Percentiles rank a stretch among this genome's conserved stretches.
Conservation (phyloP, 2,329 filamentous ascomycete genomes). For the Grosmannia clavigera region DNA sequence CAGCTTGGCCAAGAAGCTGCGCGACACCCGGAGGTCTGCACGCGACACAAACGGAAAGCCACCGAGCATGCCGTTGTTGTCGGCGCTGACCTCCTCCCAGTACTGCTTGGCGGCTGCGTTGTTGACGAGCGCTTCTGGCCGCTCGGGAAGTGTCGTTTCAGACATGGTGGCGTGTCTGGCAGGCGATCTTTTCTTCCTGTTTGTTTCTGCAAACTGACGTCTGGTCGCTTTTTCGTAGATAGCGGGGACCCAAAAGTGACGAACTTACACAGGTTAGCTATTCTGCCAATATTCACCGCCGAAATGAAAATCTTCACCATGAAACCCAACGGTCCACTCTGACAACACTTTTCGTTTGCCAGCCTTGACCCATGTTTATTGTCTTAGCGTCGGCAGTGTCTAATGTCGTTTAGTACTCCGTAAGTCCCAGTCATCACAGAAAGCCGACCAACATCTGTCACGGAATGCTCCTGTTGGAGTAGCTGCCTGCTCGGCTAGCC, state of each 20-base stretch:
- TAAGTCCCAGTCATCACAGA: no score
- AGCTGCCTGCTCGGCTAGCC: background rate
- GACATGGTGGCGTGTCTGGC: background rate
- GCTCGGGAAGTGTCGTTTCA: background rate
- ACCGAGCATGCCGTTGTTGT: conserved; percentile 65
- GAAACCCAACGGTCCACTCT: no score
- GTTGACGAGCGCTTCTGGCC: conserved; percentile 22
- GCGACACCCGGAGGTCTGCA: conserved; percentile 58
- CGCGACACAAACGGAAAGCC: conserved; percentile 53
- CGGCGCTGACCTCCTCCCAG: conserved; percentile 32
- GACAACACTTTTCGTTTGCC: no score
- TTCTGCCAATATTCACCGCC: background rate
- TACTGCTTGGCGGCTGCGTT: conserved; percentile 27
- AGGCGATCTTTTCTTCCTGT: background rate
- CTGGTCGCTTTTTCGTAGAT: background rate
- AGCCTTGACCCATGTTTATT: no score
- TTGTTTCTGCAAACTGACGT: background rate
- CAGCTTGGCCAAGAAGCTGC: conserved; percentile 59
- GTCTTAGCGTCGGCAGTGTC: no score
- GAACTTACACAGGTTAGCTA: background rate
- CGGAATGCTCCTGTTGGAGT: background rate
- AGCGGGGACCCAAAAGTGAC: background rate
- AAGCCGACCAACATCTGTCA: background rate
- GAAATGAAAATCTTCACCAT: no score
- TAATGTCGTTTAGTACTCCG: background rate